Evolutionary conservation across 2,329 filamentous ascomycete genomes (phyloP), one percentile per base, ranked within the genome.

Genomic region (Dendryphion nanum): DNA sequence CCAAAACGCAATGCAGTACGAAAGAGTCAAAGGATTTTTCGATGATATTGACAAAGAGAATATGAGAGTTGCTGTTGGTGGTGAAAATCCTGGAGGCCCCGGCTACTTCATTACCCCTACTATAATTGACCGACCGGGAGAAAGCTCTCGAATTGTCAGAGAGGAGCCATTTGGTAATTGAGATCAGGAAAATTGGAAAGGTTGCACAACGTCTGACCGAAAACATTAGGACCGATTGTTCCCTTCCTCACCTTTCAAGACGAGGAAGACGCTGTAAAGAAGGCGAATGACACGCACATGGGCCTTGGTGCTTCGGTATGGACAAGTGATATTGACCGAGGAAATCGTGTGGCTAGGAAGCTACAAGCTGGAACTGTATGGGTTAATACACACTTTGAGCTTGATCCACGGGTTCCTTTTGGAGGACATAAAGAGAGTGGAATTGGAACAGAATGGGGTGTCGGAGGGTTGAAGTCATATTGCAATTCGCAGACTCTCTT

Each of bases 401-500:
- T 56, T 21, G 49, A 48, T 26, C 55, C 56, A 0, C 53, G 66
- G 35, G 69, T 70, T 1, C 57, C 65, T 24, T 89, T 89, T 53
- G 83, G 83, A 33, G 87, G 87, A 0, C 86, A 77, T 72, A 90
- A 89, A 66, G 76, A 87, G 67, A 79, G 73, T n/a, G 86, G 86
- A 38, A 82, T 89, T 37, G 86, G 86, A 17, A 79, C 84, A 44
- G 87, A 91, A 62, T 70, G 66, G 67, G 68, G 68, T 6, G 59
- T 57, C 18, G 55, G 64, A 14, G 53, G 56, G 2, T 37, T 59
- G 33, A 58, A 50, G 35, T 38, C 42, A 19, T 55, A 50, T 33
- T 19, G 17, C 17, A 33, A 33, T 4, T 10, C 31, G 31, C 31
- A 30, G 16, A 30, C 29, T 10, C 16, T 30, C 10, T 30, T 13